Conservation (phyloP, 2,329 filamentous ascomycete species). For the Metarhizium robertsii region DNA sequence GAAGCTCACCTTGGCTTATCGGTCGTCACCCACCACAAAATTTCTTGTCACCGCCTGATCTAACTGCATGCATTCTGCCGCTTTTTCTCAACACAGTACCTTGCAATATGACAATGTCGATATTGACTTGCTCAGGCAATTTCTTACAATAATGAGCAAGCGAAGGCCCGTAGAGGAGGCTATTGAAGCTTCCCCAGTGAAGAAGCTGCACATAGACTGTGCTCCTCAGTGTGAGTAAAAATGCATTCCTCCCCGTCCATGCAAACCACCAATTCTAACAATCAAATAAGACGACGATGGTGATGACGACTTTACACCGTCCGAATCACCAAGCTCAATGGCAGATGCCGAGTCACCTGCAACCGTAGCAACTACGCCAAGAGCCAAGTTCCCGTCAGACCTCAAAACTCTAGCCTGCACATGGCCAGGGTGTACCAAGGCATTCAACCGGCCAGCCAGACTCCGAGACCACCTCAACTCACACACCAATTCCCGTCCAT, state of each 20-base stretch:
- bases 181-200: slow-evolving; percentile 16
- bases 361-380: slow-evolving; percentile 30
- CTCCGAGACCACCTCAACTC: slow-evolving; percentile 73
- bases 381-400: slow-evolving; percentile 54
- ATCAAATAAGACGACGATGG: slow-evolving; percentile 15
- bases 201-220: slow-evolving; percentile 14
- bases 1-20: neutral
- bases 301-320: slow-evolving; percentile 23
- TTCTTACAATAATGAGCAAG: slow-evolving; percentile 20
- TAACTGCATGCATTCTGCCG: slow-evolving; percentile 23
- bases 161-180: slow-evolving; percentile 17
- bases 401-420: slow-evolving; percentile 72
- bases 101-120: slow-evolving; percentile 1
- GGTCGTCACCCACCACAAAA: slow-evolving; percentile 20
- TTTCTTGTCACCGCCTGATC: slow-evolving; percentile 20
- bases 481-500: slow-evolving; percentile 78
- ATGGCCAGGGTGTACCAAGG: slow-evolving; percentile 64
- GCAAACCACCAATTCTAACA: neutral
- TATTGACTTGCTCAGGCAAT: neutral
- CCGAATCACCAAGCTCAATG: slow-evolving; percentile 23
- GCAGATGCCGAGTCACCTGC: slow-evolving; percentile 21
- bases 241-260: neutral
- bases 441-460: slow-evolving; percentile 79
- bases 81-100: neutral
- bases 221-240: slow-evolving; percentile 14